Evolutionary conservation across 139 green algal species (phyloP).

Genomic region (Yamagishiella unicocca): DNA sequence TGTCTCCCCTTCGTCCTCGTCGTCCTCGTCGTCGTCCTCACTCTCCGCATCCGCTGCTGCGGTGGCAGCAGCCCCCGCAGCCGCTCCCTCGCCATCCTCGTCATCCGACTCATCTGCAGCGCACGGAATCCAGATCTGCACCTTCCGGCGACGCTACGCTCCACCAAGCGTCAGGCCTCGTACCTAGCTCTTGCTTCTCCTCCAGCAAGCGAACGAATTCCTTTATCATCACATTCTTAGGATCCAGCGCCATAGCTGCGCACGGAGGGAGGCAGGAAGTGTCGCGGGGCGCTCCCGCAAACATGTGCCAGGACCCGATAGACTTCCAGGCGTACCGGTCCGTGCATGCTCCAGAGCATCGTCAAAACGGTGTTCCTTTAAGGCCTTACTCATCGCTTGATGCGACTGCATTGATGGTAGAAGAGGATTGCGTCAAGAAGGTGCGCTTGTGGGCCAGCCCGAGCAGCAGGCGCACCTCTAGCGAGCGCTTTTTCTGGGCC

Average conservation of each 20-base stretch:
- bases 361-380: slow-evolving; percentile 40
- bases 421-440: too few species aligned
- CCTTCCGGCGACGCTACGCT: too few species aligned
- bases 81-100: slow-evolving; percentile 1
- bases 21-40: slow-evolving; percentile 26
- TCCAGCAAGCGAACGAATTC: slow-evolving; percentile 28
- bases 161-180: too few species aligned
- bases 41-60: neutral
- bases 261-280: neutral
- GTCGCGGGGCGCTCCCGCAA: neutral
- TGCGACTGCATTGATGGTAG: slow-evolving; percentile 19
- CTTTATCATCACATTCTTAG: slow-evolving; percentile 25
- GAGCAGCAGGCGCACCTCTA: slow-evolving; percentile 13
- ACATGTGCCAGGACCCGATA: too few species aligned
- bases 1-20: neutral
- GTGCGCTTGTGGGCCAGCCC: too few species aligned
- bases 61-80: neutral
- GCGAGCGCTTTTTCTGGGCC: neutral
- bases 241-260: slow-evolving; percentile 19
- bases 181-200: slow-evolving; percentile 38
- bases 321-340: neutral
- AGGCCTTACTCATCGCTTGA: slow-evolving; percentile 1
- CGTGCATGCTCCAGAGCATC: slow-evolving; percentile 34
- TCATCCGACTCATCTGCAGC: slow-evolving; percentile 15
- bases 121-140: neutral